These are phyloP conservation scores for Citrullus amarus DNA, from an alignment of 306 rosid species.

Conservation along the genomic window DNA sequence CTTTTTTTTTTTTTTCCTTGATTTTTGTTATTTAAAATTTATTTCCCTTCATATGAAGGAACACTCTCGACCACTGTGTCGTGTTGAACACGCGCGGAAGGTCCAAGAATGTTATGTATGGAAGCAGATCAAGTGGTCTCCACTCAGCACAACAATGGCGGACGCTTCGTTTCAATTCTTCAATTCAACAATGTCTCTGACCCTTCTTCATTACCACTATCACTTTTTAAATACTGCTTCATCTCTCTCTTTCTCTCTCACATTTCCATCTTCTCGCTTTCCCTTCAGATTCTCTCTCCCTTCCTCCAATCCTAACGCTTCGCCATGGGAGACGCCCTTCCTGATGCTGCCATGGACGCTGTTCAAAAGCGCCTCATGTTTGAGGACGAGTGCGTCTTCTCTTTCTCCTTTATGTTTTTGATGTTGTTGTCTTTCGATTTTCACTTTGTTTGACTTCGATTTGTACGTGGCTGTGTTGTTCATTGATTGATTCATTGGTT, in stretches of 20 bases:
- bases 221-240: neutral
- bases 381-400: conserved; percentile 67
- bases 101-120: neutral
- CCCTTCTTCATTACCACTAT: neutral
- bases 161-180: neutral
- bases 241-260: neutral
- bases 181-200: neutral
- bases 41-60: neutral
- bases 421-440: neutral
- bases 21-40: neutral
- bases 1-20: neutral
- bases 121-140: neutral
- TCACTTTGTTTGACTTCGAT: neutral
- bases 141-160: conserved; percentile 5
- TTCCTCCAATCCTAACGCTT: neutral
- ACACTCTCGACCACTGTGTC: neutral
- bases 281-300: conserved; percentile 23
- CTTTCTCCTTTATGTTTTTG: neutral
- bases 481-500: no score
- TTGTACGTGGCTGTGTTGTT: neutral
- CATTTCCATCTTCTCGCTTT: neutral
- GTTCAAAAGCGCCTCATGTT: conserved; percentile 99
- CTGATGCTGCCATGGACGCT: conserved; percentile 86
- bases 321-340: conserved; percentile 46
- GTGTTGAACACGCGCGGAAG: neutral